Conservation (phyloP, 495 filamentous ascomycete species). For the Hypoxylon trugodes region DNA sequence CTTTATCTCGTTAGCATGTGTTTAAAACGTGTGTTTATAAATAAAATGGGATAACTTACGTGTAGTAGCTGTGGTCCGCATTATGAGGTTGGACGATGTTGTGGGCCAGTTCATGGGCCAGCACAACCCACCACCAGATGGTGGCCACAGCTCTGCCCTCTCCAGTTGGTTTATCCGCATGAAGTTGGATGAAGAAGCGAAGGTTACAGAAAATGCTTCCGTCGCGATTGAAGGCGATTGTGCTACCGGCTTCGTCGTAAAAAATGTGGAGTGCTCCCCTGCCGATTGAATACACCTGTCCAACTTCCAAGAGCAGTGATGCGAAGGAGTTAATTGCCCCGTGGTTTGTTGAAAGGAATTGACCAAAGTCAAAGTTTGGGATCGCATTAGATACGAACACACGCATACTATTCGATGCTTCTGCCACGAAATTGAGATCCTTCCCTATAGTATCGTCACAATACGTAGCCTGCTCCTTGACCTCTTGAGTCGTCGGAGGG, state of each 20-base stretch:
- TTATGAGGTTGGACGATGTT: constrained; percentile 85
- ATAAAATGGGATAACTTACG: constrained; percentile 54
- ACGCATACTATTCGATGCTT: constrained; percentile 73
- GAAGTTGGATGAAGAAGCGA: constrained; percentile 83
- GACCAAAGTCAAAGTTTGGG: constrained; percentile 51
- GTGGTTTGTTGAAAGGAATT: constrained; percentile 70
- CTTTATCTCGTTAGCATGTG: constrained; percentile 40
- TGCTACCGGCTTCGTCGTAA: constrained; percentile 78
- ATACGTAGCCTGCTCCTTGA: constrained; percentile 88
- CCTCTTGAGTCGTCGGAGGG: constrained; percentile 72
- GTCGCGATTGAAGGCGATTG: constrained; percentile 90
- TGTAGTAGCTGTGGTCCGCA: constrained; percentile 86
- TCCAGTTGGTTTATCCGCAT: constrained; percentile 56
- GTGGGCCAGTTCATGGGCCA: constrained; percentile 94
- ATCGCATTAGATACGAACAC: constrained; percentile 72
- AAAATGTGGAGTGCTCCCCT: constrained; percentile 78
- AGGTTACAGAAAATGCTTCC: constrained; percentile 95
- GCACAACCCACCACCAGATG: constrained; percentile 89
- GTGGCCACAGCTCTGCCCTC: constrained; percentile 69
- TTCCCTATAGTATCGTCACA: constrained; percentile 85
- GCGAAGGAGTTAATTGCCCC: constrained; percentile 74
- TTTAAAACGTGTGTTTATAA: background rate
- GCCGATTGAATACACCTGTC: constrained; percentile 71
- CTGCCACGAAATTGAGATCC: constrained; percentile 78
- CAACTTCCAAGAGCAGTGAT: constrained; percentile 72